Base-by-base conservation (phyloP, 192 early-diverging fungal species). In the Gryganskiella cystojenkinii region DNA sequence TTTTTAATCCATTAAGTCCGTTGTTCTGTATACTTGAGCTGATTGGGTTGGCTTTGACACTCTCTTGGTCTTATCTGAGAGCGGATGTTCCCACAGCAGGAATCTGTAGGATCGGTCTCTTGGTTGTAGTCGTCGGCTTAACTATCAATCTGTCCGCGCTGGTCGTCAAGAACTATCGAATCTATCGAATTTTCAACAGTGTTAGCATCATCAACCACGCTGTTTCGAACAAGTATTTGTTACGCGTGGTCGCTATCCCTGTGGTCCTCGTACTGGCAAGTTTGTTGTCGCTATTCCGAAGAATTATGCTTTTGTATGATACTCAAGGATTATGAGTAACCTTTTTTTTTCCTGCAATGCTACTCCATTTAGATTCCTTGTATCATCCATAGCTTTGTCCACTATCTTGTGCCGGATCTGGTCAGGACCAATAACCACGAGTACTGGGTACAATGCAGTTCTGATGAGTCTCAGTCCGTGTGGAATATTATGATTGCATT, bases 71-170 rank as follows among this genome's bases (percentile, higher is more conserved):
- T 1, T 67, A 46, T 19, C 25, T 62, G 31, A 25, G 64, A 40
- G 24, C 27, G 0, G 64, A 35, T n/a, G 45, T 55, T 9, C 72
- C 72, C 28, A 24, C 58, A 5, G 44, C 6, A 13, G 59, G 13
- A 19, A 24, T 52, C 17, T 75, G 72, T 46, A 59, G 58, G 3
- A 50, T 55, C 6, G 72, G 72, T 4, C n/a, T 62, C 17, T 42
- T 62, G 57, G 24, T 62, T 0, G 27, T 59, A 15, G 58, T 67
- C 3, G 46, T 57, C 2, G 72, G 72, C 4, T 34, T 75, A 13
- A 56, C 72, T 2, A 67, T 75, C 40, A 75, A 75, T 20, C 56
- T 75, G 3, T 75, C 72, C 3, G 72, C 49, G 10, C 53, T 63
- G 15, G 65, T 67, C 13, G 65, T 67, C 30, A 67, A 67, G 55